phyloP scores from a whole-genome alignment of 306 rosid species.

The Elaeagnus macrophylla region DNA sequence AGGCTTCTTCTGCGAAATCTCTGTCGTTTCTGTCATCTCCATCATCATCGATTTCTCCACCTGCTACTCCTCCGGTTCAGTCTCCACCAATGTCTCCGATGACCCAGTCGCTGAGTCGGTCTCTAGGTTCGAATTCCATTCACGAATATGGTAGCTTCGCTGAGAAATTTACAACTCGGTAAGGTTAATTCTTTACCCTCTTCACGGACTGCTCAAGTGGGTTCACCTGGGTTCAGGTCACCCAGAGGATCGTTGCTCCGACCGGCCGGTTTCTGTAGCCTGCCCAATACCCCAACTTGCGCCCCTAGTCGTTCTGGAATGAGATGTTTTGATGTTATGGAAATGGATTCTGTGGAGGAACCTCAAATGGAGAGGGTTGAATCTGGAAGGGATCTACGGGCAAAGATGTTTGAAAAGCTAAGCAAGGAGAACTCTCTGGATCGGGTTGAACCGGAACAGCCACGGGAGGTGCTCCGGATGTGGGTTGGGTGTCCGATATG shows the following conservation, averaged over 20 bases:
- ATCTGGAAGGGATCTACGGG: constrained; percentile 69
- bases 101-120: constrained; percentile 41
- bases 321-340: constrained; percentile 41
- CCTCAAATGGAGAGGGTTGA: constrained; percentile 91
- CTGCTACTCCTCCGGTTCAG: constrained; percentile 37
- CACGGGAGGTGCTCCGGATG: constrained; percentile 46
- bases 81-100: constrained; percentile 80
- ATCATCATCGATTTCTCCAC: constrained; percentile 35
- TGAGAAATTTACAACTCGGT: constrained; percentile 62
- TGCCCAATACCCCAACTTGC: constrained; percentile 68
- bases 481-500: constrained; percentile 80
- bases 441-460: constrained; percentile 19
- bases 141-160: constrained; percentile 55
- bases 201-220: constrained; percentile 35
- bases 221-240: constrained; percentile 51
- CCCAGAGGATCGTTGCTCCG: constrained; percentile 63
- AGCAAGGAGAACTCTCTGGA: constrained; percentile 66
- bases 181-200: constrained; percentile 58
- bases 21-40: constrained; percentile 46
- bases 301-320: constrained; percentile 31
- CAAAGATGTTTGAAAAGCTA: constrained; percentile 69
- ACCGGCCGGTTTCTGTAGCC: constrained; percentile 65
- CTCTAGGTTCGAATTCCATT: constrained; percentile 47
- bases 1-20: constrained; percentile 21
- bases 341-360: constrained; percentile 51